phyloP scores from a whole-genome alignment of 1,284 basidiomycete genomes.

The Melampsora larici-populina region DNA sequence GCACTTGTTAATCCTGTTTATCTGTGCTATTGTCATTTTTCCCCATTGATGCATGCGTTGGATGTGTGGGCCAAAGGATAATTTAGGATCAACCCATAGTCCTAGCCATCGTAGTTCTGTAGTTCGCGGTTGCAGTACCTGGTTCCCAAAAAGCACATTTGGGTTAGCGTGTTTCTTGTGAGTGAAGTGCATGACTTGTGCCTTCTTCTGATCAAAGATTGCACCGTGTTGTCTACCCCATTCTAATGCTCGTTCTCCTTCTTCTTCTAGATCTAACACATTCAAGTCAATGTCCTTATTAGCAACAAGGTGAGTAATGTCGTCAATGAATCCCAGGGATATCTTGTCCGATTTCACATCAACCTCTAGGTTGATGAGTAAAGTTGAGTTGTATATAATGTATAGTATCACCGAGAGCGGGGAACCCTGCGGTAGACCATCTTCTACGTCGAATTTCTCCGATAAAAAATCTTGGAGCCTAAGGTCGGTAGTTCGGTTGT shows the following conservation, averaged over 20 bases:
- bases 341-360: background rate
- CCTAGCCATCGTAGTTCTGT: background rate
- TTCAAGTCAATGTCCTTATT: background rate
- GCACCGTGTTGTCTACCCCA: constrained; percentile 10
- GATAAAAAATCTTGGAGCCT: background rate
- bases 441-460: background rate
- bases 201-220: constrained; percentile 9
- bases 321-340: constrained; percentile 14
- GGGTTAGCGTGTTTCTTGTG: background rate
- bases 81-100: background rate
- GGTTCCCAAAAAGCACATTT: background rate
- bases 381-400: background rate
- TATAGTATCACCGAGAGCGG: background rate
- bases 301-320: constrained; percentile 8
- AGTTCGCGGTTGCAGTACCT: background rate
- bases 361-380: background rate
- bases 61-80: background rate
- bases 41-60: background rate
- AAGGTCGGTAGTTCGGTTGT: background rate
- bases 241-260: background rate
- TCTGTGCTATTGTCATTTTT: background rate
- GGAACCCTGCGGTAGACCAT: constrained; percentile 12
- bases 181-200: constrained; percentile 1
- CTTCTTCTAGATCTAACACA: background rate
- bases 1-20: background rate